Evolutionary conservation across 352 stramenopile genomes (phyloP), one percentile per base, ranked within the genome.

Genomic region (Phytophthora sp.): DNA sequence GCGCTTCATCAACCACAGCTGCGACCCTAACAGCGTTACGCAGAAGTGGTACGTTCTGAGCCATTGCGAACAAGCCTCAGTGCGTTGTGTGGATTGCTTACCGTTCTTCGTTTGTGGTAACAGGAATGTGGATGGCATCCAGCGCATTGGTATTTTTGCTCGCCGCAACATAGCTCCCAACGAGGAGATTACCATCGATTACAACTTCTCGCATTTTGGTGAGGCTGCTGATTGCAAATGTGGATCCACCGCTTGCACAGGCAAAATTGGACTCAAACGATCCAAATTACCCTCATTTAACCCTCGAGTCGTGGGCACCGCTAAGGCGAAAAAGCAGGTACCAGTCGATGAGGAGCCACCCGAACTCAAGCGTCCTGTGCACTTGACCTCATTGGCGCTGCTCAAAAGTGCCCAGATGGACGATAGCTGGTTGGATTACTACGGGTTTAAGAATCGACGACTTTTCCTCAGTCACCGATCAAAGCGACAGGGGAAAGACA

Each of bases 1-100:
- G 31, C 86, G 96, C 21, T 99, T 98, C 68, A 98, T 98, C 62
- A 99, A 99, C 82, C 91, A 98, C 64, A 97, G 89, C 62, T 98
- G 94, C 51, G 88, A 96, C 46, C 87, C 92, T n/a, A 98, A 98
- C 71, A 97, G 92, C 74, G 83, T 92, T 34, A 98, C 93, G 15
- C 89, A 98, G 61, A 98, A 98, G 46, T 98, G 97, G 77, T 88
- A 60, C 38, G 62, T 59, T 50, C 5, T 23, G 31, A 13, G 24
- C 28, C n/a, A n/a, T n/a, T n/a, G n/a, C n/a, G n/a, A n/a, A n/a
- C n/a, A n/a, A n/a, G n/a, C n/a, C n/a, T n/a, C n/a, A n/a, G n/a
- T n/a, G n/a, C n/a, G n/a, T n/a, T n/a, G n/a, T n/a, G n/a, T n/a
- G n/a, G n/a, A n/a, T 43, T 7, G 21, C 37, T 43, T 26, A 43